Conservation (phyloP, 805 yeast species). For the Candida pini region DNA sequence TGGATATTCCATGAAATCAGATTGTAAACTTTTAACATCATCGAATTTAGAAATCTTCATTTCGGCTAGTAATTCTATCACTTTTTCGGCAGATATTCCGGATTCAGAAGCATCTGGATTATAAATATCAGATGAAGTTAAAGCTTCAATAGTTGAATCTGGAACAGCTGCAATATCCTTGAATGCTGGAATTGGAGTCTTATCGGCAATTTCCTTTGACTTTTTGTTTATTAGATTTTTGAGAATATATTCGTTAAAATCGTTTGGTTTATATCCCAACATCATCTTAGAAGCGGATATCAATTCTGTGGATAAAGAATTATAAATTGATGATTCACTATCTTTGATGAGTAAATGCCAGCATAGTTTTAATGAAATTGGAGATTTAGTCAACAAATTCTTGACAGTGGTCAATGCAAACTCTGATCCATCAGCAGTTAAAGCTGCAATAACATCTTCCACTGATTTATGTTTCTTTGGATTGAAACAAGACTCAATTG, state of each 20-base stretch:
- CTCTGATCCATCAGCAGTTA: constrained; percentile 49
- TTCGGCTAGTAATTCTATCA: constrained; percentile 19
- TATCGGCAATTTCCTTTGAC: constrained; percentile 22
- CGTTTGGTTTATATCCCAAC: constrained; percentile 39
- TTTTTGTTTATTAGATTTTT: constrained; percentile 48
- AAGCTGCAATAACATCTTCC: constrained; percentile 50
- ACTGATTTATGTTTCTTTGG: constrained; percentile 34
- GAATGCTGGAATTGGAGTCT: constrained; percentile 17
- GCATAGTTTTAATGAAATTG: constrained; percentile 71
- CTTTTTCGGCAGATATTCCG: constrained; percentile 13
- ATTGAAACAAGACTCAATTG: constrained; percentile 67
- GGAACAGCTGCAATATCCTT: constrained; percentile 63
- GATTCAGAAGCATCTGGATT: constrained; percentile 17
- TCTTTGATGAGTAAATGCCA: constrained; percentile 64
- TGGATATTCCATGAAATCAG: constrained; percentile 42
- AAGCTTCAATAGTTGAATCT: constrained; percentile 54
- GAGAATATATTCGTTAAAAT: constrained; percentile 46
- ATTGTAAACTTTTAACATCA: constrained; percentile 29
- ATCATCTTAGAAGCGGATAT: constrained; percentile 72
- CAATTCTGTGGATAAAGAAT: constrained; percentile 70
- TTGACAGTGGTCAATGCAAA: constrained; percentile 60
- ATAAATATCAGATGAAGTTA: constrained; percentile 21
- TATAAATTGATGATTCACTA: constrained; percentile 47
- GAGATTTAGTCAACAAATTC: constrained; percentile 62
- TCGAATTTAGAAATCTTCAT: constrained; percentile 37